Conservation (phyloP, 176 grass and related monocot species). For the Poa pratensis region DNA sequence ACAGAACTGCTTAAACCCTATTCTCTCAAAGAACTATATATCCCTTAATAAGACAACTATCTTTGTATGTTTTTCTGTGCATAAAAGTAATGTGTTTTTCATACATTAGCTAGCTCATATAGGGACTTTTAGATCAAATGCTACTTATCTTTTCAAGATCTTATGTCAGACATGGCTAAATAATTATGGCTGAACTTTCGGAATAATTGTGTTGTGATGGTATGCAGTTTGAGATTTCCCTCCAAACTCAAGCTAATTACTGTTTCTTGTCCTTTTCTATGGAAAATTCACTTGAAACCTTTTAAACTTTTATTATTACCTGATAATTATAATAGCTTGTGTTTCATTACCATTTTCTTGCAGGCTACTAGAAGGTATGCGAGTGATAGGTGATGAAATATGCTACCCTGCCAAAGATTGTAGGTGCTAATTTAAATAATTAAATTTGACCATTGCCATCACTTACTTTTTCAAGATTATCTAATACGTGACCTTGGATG, state of each 20-base stretch:
- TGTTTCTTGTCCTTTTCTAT: background rate
- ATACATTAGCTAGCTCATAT: background rate
- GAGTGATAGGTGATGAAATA: conserved; percentile 91
- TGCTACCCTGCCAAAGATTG: conserved; percentile 99
- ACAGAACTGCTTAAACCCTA: background rate
- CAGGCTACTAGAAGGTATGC: conserved; percentile 79
- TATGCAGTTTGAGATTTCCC: background rate
- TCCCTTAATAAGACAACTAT: background rate
- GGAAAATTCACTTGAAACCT: background rate
- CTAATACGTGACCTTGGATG: conserved; percentile 26
- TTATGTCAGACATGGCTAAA: background rate
- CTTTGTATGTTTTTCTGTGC: background rate
- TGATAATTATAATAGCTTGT: background rate
- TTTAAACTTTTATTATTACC: background rate
- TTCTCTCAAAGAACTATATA: background rate
- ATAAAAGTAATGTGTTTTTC: background rate
- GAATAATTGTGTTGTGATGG: background rate
- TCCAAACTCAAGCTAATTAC: background rate
- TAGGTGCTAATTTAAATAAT: conserved; percentile 36
- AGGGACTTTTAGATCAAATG: conserved; percentile 25
- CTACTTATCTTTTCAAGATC: conserved; percentile 19
- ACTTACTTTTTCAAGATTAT: conserved; percentile 4
- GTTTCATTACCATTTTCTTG: conserved; percentile 10
- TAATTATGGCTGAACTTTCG: background rate
- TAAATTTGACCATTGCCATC: background rate